Percentiles rank a stretch among this genome's conserved stretches.
Evolutionary conservation across 306 rosid species (phyloP).

Genomic region (Prinsepia uniflora): DNA sequence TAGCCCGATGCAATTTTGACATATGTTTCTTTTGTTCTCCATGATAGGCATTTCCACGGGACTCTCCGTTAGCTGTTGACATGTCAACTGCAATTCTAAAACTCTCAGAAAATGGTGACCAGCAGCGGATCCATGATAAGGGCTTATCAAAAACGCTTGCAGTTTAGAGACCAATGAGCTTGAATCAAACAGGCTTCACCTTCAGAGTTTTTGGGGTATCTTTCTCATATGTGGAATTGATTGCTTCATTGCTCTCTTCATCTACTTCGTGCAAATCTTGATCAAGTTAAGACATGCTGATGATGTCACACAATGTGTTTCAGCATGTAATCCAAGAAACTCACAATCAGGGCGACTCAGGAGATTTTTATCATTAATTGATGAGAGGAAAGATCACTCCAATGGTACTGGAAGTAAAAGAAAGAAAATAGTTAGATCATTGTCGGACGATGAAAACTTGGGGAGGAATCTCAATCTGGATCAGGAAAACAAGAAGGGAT

Average conservation of each 20-base stretch:
- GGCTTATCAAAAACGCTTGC: slow-evolving; percentile 65
- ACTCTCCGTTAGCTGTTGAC: slow-evolving; percentile 84
- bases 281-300: slow-evolving; percentile 31
- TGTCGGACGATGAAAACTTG: slow-evolving; percentile 22
- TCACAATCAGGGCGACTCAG: slow-evolving; percentile 41
- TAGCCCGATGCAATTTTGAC: not conserved
- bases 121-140: slow-evolving; percentile 88
- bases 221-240: slow-evolving; percentile 71
- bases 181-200: slow-evolving; percentile 69
- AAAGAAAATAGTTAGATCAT: slow-evolving; percentile 52
- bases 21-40: not conserved
- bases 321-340: slow-evolving; percentile 13
- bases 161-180: slow-evolving; percentile 50
- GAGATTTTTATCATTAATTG: slow-evolving; percentile 62
- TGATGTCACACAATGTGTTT: slow-evolving; percentile 31
- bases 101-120: slow-evolving; percentile 90
- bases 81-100: slow-evolving; percentile 90
- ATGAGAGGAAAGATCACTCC: slow-evolving; percentile 56
- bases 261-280: slow-evolving; percentile 53
- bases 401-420: slow-evolving; percentile 36
- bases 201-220: slow-evolving; percentile 90
- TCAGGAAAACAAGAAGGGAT: slow-evolving; percentile 14
- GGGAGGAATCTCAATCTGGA: slow-evolving; percentile 20
- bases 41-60: slow-evolving; percentile 82
- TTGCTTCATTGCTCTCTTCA: slow-evolving; percentile 61